Evolutionary conservation across 192 early-diverging fungal genomes (phyloP), one percentile per base, ranked within the genome.

Genomic region (Podila minutissima): DNA sequence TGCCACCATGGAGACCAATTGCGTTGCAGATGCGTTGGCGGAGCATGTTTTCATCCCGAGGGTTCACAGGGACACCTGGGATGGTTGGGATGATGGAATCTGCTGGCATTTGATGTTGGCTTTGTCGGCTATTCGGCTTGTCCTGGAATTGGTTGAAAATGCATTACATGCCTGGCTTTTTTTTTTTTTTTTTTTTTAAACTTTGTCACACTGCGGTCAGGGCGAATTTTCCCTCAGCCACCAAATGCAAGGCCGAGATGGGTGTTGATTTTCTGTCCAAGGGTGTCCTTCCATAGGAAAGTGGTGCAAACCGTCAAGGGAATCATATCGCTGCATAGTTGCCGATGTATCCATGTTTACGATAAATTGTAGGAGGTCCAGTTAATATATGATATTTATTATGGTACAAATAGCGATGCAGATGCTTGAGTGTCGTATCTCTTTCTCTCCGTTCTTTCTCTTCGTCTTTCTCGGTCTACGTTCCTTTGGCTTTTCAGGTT

Each of bases 1-100:
- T 69, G 48, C 77, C 67, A 17, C 77, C 77, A 19, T 68, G 51
- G 35, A 81, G 69, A 38, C 77, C 77, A 50, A 81, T 61, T 8
- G 64, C 71, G 10, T 35, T 28, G 28, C 77, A 81, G 24, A 81
- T 73, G 19, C 71, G 49, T 49, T 81, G 60, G 0, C 67, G 70
- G 15, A 81, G 67, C 62, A 81, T 69, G 35, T 22, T 32, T 62
- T 81, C 71, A 41, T 37, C 73, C 31, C 62, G 33, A 22, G 32
- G 62, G 32, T 81, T 71, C 24, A 81, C 57, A 35, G 70, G 71
- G 20, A 69, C n/a, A 9, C 77, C 77, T 53, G 77, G 77, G 33
- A 81, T 81, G 66, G 64, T 55, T 2, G 77, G 77, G 31, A 81
- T 81, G 28, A 81, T 31, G 5, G 77, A 81, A 55, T 81, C 77